A percentile compares a stretch with the other conserved stretches of the same genome.
Conservation (phyloP, 495 filamentous ascomycete species). For the Penicillium bovifimosum region DNA sequence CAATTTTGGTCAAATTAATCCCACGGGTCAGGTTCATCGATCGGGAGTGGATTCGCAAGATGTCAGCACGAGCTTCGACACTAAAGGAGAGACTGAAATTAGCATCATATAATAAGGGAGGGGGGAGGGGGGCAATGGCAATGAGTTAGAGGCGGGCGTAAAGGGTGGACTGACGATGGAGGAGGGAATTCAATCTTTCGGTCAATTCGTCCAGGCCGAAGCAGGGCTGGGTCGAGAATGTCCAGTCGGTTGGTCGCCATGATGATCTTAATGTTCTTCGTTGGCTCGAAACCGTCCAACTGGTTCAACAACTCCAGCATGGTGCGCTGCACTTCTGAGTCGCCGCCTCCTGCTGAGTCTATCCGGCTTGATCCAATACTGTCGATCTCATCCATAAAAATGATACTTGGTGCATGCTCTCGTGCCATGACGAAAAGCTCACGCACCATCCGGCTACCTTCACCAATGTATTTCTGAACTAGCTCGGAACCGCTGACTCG, state of each 20-base stretch:
- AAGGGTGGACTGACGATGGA: slow-evolving; percentile 56
- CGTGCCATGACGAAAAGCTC: slow-evolving; percentile 99
- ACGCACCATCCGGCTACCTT: slow-evolving; percentile 96
- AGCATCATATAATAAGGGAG: slow-evolving; percentile 5
- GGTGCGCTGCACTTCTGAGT: slow-evolving; percentile 99
- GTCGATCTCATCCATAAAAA: slow-evolving; percentile 99
- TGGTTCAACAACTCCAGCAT: slow-evolving; percentile 98
- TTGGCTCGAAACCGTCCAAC: slow-evolving; percentile 97
- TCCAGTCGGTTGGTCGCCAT: slow-evolving; percentile 99
- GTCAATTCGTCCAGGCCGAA: slow-evolving; percentile 94
- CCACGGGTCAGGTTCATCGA: slow-evolving; percentile 98
- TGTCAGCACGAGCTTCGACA: slow-evolving; percentile 94
- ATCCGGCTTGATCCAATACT: slow-evolving; percentile 96
- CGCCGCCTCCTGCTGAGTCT: slow-evolving; percentile 88
- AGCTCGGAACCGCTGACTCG: slow-evolving; percentile 92
- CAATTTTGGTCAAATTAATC: slow-evolving; percentile 97
- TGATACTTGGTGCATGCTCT: slow-evolving; percentile 98
- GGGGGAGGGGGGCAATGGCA: too few relatives aligned
- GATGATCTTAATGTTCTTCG: slow-evolving; percentile 99
- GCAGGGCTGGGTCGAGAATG: slow-evolving; percentile 89
- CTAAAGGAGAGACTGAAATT: slow-evolving; percentile 25
- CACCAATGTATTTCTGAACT: slow-evolving; percentile 99
- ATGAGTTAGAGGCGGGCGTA: neutral
- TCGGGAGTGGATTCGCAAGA: slow-evolving; percentile 90
- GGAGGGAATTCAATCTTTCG: slow-evolving; percentile 99